phyloP scores from a whole-genome alignment of 2,329 filamentous ascomycete genomes.

The Colletotrichum sp. region DNA sequence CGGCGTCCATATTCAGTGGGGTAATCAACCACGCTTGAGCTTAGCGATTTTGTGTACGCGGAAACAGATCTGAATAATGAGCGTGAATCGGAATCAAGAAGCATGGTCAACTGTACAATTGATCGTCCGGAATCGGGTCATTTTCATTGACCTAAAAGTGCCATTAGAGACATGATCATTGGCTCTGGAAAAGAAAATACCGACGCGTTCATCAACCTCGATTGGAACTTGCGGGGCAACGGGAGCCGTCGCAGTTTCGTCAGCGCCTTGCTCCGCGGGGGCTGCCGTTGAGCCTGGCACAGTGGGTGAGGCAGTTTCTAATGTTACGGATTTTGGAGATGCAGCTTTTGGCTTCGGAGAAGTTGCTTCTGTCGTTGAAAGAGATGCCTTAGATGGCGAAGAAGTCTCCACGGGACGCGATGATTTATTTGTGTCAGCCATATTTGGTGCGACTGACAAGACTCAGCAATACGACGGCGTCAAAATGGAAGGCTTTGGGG shows the following conservation, averaged over 20 bases:
- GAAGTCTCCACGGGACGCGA: too few species aligned
- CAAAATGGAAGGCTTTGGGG: too few species aligned
- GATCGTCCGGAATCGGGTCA: rapidly evolving
- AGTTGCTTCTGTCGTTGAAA: neutral
- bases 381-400: neutral
- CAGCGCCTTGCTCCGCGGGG: too few species aligned
- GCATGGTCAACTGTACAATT: rapidly evolving
- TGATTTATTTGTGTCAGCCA: neutral
- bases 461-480: too few species aligned
- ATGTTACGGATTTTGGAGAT: too few species aligned
- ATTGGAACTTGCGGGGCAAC: too few species aligned
- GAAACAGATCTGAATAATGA: neutral
- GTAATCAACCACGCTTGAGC: neutral
- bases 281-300: neutral
- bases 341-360: too few species aligned
- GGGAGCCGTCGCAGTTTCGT: too few species aligned
- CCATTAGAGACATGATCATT: too few species aligned
- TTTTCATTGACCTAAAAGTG: neutral
- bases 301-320: neutral
- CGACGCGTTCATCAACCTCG: too few species aligned
- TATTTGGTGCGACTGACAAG: neutral
- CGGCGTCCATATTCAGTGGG: neutral
- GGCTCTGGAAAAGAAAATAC: too few species aligned
- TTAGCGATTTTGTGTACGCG: neutral
- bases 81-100: rapidly evolving